Percentiles rank a stretch among this genome's conserved stretches.
These are phyloP conservation scores for Curvularia eragrostidis DNA, from an alignment of 2,329 filamentous ascomycete species.

Conservation along the genomic window DNA sequence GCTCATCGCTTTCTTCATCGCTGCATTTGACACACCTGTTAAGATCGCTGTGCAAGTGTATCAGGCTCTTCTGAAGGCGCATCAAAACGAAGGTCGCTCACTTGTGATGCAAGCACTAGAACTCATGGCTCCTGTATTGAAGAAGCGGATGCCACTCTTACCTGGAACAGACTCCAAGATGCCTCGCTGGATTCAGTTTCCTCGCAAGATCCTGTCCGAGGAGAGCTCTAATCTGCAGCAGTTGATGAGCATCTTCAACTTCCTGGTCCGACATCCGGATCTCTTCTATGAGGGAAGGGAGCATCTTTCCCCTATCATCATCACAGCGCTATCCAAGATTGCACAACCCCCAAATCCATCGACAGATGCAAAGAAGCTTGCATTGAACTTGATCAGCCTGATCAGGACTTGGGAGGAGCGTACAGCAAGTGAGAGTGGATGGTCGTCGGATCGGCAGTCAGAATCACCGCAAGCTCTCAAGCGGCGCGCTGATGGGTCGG, in stretches of 20 bases:
- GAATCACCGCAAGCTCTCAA: conserved; percentile 76
- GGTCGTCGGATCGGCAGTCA: conserved; percentile 56
- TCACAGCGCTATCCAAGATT: conserved; percentile 87
- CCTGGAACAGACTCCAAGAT: conserved; percentile 72
- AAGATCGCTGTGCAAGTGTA: conserved; percentile 98
- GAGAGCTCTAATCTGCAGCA: conserved; percentile 95
- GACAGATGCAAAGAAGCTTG: conserved; percentile 89
- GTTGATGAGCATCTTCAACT: conserved; percentile 96
- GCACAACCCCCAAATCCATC: conserved; percentile 82
- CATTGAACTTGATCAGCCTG: conserved; percentile 86
- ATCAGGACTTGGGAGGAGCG: conserved; percentile 93
- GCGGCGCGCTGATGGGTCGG: conserved; percentile 74
- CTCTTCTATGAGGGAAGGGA: conserved; percentile 95
- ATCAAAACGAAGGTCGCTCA: conserved; percentile 91
- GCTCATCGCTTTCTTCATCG: conserved; percentile 96
- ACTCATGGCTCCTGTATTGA: conserved; percentile 90
- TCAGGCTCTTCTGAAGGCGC: conserved; percentile 85
- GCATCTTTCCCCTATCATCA: conserved; percentile 87
- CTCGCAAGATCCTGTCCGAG: conserved; percentile 88
- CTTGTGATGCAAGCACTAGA: conserved; percentile 94
- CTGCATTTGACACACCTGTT: conserved; percentile 91
- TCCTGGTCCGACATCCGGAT: conserved; percentile 88
- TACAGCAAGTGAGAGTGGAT: conserved; percentile 66
- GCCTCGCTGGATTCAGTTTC: conserved; percentile 87
- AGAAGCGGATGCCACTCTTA: conserved; percentile 69